Percentiles rank a stretch among this genome's conserved stretches.
These are phyloP conservation scores for Eucalyptus tenuipes DNA, from an alignment of 345 rosid species.

Conservation along the genomic window DNA sequence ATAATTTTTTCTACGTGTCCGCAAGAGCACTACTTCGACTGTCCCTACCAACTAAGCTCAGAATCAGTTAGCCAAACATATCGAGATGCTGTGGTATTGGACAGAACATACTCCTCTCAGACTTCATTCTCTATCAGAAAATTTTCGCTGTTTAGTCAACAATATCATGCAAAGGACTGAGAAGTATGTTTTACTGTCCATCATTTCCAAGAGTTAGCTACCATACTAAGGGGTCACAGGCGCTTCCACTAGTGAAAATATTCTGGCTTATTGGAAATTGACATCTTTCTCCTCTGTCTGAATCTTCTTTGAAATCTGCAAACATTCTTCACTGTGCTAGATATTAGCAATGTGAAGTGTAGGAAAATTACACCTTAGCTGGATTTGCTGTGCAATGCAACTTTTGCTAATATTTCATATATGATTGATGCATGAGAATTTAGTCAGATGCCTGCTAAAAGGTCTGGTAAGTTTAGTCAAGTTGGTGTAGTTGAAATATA, in stretches of 20 bases:
- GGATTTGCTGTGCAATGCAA: neutral
- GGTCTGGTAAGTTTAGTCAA: neutral
- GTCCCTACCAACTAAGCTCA: constrained; percentile 85
- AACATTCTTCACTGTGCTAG: neutral
- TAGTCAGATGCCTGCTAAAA: neutral
- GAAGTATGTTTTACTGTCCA: neutral
- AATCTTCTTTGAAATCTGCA: neutral
- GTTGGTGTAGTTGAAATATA: neutral
- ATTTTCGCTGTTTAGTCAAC: neutral
- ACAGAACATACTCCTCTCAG: neutral
- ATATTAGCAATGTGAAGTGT: neutral
- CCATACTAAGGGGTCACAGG: neutral
- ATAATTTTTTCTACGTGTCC: constrained; percentile 57
- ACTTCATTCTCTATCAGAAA: neutral
- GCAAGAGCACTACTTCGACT: constrained; percentile 86
- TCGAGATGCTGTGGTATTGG: constrained; percentile 68
- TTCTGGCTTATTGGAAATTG: neutral
- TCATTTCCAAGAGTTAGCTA: neutral
- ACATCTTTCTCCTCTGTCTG: neutral
- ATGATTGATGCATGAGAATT: neutral
- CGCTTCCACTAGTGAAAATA: neutral
- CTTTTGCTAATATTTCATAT: neutral
- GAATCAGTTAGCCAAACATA: constrained; percentile 65
- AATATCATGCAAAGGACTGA: neutral
- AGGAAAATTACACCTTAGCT: neutral